Base-by-base conservation (phyloP, 1,139 yeast genomes). In the Magnusiomyces tetraspermus region DNA sequence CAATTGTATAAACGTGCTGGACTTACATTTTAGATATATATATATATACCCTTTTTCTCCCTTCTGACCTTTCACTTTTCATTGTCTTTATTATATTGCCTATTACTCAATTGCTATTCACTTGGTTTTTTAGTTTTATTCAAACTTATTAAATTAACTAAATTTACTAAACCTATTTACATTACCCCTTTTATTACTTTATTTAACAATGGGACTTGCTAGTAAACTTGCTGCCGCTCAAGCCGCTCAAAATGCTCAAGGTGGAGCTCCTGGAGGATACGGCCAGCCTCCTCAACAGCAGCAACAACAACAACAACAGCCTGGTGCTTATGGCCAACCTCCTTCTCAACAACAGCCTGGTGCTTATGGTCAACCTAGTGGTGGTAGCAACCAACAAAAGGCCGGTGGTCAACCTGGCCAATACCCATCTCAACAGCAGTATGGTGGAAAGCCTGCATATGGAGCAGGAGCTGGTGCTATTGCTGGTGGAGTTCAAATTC, bases 221-320 rank as follows among this genome's bases (percentile, higher is more conserved):
- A 54, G 55, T 47, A 54, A 54, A 49, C 38, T 54, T 40, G 48
- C 49, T 10, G 50, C 57, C 31, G 46, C 57, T 40, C 55, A 53
- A 17, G 55, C 52, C 13, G 52, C 49, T 23, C 49, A 46, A 31
- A 21, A 33, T n/a, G 46, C 33, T 19, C 37, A 45, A 21, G 43
- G 33, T 28, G 53, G 50, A 22, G 38, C 41, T 30, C 49, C 33
- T 42, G 10, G 11, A 11, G 31, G 31, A 8, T 28, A 6, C n/a
- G 44, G 44, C 24, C 28, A 37, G 22, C 49, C 44, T 17, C 24
- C 30, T 3, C 47, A 46, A 43, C 48, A 42, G 36, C 48, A 49
- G 28, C 53, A 51, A 22, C n/a, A 4, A 5, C 24, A 19, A 5
- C 24, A 17, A 19, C 55, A 53, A 3, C 53, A 49, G 15, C 48